Evolutionary conservation across 2,329 filamentous ascomycete genomes (phyloP), one percentile per base, ranked within the genome.

Genomic region (Biscogniauxia sp.): DNA sequence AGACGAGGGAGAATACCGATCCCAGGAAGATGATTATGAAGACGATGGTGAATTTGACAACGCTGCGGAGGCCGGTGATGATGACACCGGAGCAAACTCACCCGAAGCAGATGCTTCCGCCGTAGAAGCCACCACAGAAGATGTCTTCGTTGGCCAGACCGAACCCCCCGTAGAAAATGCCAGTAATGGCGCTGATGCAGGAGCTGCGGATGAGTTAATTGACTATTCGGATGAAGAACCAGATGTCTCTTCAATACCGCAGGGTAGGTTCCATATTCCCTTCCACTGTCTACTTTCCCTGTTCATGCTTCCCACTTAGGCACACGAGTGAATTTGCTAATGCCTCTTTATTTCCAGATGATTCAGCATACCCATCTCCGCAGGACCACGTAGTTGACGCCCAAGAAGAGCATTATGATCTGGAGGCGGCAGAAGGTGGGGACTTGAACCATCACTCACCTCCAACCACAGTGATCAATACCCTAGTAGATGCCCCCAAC

Each of bases 401-500:
- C 50, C 49, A 53, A n/a, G 54, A 56, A 20, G 52, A 62, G 23
- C 54, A 61, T 41, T 41, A 51, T n/a, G 37, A 19, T 26, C 9
- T 45, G 19, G 49, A 55, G 59, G 59, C 57, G 58, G 53, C 54
- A 58, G 49, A 64, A 37, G 20, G 11, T 8, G 52, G 26, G 11
- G 55, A 58, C 53, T n/a, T 62, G 15, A 61, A 66, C 23, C 58
- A 57, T 8, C 63, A 64, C n/a, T 53, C 52, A 8, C 55, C 62
- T 23, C 63, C 58, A 41, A 28, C 55, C 17, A 64, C 51, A 20
- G 3, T 60, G 11, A 37, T 56, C 9, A 62, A 64, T 53, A 68
- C 68, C 41, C 59, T 68, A 41, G 65, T 61, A 19, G 74, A 73
- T 49, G 71, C 64, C n/a, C 71, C 69, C 58, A 72, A 69, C 20